A percentile compares a stretch with the other conserved stretches of the same genome.
These are phyloP conservation scores for Pyrenophora seminiperda DNA, from an alignment of 2,329 filamentous ascomycete genomes.

Conservation along the genomic window DNA sequence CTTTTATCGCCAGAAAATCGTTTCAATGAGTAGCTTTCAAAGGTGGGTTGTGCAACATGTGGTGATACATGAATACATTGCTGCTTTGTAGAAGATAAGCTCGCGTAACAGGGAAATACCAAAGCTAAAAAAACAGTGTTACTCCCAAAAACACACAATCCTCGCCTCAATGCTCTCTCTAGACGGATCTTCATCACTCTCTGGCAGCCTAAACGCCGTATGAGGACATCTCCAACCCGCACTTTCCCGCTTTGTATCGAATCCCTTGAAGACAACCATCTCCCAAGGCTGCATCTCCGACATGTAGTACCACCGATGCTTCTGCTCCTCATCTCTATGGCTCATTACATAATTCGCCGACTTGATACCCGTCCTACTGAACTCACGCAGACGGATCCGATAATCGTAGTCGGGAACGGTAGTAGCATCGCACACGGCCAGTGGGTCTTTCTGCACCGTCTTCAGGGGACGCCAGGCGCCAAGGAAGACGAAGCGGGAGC, in stretches of 20 bases:
- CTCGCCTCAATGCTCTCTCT: constrained; percentile 38
- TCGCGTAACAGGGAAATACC: no score
- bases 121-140: no score
- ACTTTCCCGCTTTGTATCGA: constrained; percentile 24
- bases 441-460: constrained; percentile 29
- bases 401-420: constrained; percentile 27
- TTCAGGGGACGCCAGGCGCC: constrained; percentile 40
- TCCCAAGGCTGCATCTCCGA: constrained; percentile 29
- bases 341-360: constrained; percentile 27
- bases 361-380: constrained; percentile 22
- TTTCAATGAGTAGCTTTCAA: no score
- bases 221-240: constrained; percentile 35
- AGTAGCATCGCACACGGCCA: constrained; percentile 30
- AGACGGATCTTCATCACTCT: constrained; percentile 14
- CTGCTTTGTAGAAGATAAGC: no score
- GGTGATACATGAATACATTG: no score
- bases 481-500: constrained; percentile 33
- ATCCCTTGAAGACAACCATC: constrained; percentile 35
- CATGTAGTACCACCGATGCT: constrained; percentile 39
- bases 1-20: no score
- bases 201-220: constrained; percentile 29
- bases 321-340: constrained; percentile 12
- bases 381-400: constrained; percentile 21
- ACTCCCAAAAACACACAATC: constrained; percentile 28
- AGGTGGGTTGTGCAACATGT: no score